Conservation (phyloP, 2,329 filamentous ascomycete species). For the Emmonsia crescens region DNA sequence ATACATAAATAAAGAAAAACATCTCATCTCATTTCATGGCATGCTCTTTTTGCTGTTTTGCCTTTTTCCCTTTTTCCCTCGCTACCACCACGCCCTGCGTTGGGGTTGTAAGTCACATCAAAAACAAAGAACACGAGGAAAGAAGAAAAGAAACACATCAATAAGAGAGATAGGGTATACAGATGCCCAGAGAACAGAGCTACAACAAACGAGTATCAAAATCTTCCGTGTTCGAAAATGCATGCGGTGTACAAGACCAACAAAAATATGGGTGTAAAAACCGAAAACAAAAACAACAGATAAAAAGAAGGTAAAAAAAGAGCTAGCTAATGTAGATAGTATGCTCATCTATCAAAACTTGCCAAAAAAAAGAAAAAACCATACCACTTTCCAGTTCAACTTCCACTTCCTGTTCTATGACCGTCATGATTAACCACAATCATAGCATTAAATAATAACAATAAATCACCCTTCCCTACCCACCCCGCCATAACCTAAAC, state of each 20-base stretch:
- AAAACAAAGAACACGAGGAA: too few species aligned
- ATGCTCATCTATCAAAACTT: background rate
- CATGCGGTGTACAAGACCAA: background rate
- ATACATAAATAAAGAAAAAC: too few species aligned
- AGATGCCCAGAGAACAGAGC: too few species aligned
- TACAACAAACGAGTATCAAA: too few species aligned
- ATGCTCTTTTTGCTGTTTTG: too few species aligned
- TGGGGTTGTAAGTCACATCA: too few species aligned
- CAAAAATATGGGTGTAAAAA: background rate
- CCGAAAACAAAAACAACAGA: background rate
- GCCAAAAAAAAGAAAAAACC: background rate
- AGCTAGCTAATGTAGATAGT: background rate
- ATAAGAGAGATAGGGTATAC: too few species aligned
- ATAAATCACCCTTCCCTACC: background rate
- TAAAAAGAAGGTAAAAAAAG: background rate
- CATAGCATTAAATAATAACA: background rate
- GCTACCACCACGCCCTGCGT: too few species aligned
- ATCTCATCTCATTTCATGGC: too few species aligned
- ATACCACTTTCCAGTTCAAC: background rate
- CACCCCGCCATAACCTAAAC: background rate
- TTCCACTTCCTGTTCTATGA: background rate
- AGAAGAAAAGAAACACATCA: too few species aligned
- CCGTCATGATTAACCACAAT: background rate
- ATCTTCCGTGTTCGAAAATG: too few species aligned
- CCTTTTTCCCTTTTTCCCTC: too few species aligned